Percentiles rank a stretch among this genome's conserved stretches.
phyloP scores from a whole-genome alignment of 2,329 filamentous ascomycete genomes.

The Remersonia thermophila region DNA sequence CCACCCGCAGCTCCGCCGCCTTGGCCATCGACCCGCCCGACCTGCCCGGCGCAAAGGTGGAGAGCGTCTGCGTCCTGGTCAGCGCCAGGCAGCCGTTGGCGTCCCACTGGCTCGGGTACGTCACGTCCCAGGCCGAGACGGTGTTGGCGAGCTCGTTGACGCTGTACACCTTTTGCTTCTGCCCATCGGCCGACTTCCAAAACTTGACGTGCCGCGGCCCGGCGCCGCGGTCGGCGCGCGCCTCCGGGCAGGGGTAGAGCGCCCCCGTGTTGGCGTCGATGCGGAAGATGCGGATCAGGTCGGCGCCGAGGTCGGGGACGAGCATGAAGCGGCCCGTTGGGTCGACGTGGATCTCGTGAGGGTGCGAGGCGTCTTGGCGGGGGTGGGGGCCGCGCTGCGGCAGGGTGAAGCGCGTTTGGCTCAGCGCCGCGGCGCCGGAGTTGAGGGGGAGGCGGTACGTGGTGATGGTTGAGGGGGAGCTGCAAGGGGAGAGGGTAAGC shows the following conservation, averaged over 20 bases:
- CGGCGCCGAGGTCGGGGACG: conserved; percentile 41
- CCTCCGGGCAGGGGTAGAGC: conserved; percentile 33
- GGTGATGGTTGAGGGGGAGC: conserved; percentile 30
- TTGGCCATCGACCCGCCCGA: conserved; percentile 34
- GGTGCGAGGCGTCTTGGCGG: conserved; percentile 44
- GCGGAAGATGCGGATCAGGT: conserved; percentile 40
- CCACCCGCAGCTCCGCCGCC: conserved; percentile 41
- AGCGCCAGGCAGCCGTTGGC: conserved; percentile 31
- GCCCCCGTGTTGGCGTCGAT: conserved; percentile 32
- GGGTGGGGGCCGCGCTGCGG: conserved; percentile 28
- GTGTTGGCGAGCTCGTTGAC: conserved; percentile 39
- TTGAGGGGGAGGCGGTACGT: conserved; percentile 28
- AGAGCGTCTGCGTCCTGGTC: conserved; percentile 30
- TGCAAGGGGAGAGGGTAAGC: conserved; percentile 10
- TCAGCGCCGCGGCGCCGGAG: too few relatives aligned
- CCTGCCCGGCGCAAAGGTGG: conserved; percentile 32
- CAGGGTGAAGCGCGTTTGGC: conserved; percentile 18
- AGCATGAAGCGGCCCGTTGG: conserved; percentile 37
- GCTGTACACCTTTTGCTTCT: conserved; percentile 25
- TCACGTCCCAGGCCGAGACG: conserved; percentile 36
- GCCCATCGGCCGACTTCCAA: conserved; percentile 24
- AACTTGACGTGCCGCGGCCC: conserved; percentile 43
- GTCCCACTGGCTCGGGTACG: conserved; percentile 24
- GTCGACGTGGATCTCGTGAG: conserved; percentile 38
- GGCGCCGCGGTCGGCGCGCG: conserved; percentile 31